Evolutionary conservation across 2,329 filamentous ascomycete genomes (phyloP).

Genomic region (Xenosphaeropsis pyriputrescens): DNA sequence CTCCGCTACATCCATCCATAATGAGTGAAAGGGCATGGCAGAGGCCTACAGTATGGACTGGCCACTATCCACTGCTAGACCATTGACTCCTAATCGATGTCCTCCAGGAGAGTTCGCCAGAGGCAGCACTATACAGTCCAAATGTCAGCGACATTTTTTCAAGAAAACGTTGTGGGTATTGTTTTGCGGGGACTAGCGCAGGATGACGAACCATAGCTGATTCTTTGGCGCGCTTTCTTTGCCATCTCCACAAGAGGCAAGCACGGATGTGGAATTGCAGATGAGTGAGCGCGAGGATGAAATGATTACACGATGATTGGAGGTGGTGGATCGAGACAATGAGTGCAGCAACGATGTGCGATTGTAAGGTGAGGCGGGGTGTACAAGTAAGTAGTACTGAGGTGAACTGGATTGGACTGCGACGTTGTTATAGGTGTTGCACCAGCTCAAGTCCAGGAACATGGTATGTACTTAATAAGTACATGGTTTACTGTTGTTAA

Average conservation of each 20-base stretch:
- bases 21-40: background rate
- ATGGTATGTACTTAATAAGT: too few relatives aligned
- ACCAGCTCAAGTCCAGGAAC: too few relatives aligned
- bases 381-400: too few relatives aligned
- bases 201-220: conserved; percentile 46
- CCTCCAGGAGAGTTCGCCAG: conserved; percentile 64
- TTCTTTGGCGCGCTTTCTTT: conserved; percentile 54
- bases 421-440: too few relatives aligned
- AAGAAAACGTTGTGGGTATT: background rate
- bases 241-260: conserved; percentile 29
- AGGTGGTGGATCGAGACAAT: background rate
- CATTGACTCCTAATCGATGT: conserved; percentile 89
- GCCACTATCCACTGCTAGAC: conserved; percentile 71
- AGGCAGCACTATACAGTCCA: conserved; percentile 41
- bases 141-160: conserved; percentile 3
- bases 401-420: too few relatives aligned
- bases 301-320: background rate
- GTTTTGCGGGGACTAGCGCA: conserved; percentile 1
- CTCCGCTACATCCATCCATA: background rate
- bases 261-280: background rate
- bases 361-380: background rate
- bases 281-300: background rate
- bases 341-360: background rate
- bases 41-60: conserved; percentile 63
- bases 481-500: too few relatives aligned